Base-by-base conservation (phyloP, 2,329 filamentous ascomycete species). In the Colletotrichum trifolii region DNA sequence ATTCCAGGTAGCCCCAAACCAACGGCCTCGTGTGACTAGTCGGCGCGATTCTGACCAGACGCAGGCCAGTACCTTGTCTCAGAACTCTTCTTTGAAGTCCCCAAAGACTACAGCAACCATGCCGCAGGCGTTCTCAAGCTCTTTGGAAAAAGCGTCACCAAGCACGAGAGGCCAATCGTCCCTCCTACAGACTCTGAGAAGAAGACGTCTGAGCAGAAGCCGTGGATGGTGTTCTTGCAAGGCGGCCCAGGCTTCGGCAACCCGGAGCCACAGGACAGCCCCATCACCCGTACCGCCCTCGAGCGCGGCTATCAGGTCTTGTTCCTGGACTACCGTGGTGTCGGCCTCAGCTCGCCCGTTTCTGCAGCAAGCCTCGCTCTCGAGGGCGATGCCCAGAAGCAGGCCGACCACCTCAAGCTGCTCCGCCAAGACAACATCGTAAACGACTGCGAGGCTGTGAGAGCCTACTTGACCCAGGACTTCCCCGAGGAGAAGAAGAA, bases 371-470 rank as follows among this genome's bases (percentile, higher is more conserved):
- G 90, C 7, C 83, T 97, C 5, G 84, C 86, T 39, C 79, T 86
- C 11, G 84, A 89, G 43, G 91, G 90, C 6, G 85, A 87, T 64
- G 80, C 86, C 1, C 77, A 85, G 49, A 87, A 87, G 62, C 93
- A 97, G 77, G 91, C 91, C 7, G 85, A 89, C 57, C 97, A 97
- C 72, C 84, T 98, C 68, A 91, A 91, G 74, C 83, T 89, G 43
- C 97, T 97, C 81, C 88, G 95, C 46, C 94, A 95, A 39, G 94
- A 97, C 77, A 96, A 87, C 73, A 96, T 97, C 55, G 94, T 98
- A 45, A 88, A 87, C 50, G 95, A 98, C 73, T 92, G 91, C 68
- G 95, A 98, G 75, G 93, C 94, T 5, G 88, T 98, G 38, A 87
- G 95, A 6, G 86, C 89, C 71, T 90, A 85, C 43, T 81, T 98